Evolutionary conservation across 73 alveolate genomes (phyloP), one percentile per base, ranked within the genome.

Genomic region (Symbiodinium pilosum): DNA sequence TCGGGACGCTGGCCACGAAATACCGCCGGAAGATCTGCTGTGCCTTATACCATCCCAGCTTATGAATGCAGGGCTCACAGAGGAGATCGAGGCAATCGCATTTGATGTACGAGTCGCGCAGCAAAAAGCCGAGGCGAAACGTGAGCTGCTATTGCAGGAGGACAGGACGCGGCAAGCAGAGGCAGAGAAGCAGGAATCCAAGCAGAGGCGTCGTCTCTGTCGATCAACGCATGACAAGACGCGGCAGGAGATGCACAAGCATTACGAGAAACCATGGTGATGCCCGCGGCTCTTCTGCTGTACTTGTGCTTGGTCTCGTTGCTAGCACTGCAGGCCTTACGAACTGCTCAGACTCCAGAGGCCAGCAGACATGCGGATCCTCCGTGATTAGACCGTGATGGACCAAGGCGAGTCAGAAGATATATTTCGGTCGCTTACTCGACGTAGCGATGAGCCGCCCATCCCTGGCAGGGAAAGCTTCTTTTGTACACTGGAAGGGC

Each of bases 41-140:
- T 64, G 81, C 38, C 81, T 64, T 64, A 64, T 64, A 5, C 81
- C 81, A 64, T 14, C 81, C 24, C 21, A 64, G 2, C 81, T 64
- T 20, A 14, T 64, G 81, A 24, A 34, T n/a, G 81, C 39, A 64
- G 81, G 30, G 38, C 81, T 64, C 38, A 38, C 38, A 7, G 81
- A 64, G 81, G 81, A 64, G 30, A 64, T 64, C 81, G 81, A 64
- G 81, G 81, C 81, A 20, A 64, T 64, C 18, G 81, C 81, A 14
- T 64, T 28, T 64, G 81, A 64, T 64, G 81, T 64, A 34, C 81
- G 81, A 38, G 81, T 64, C 3, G 81, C 81, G 21, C 81, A 64
- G 39, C 81, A 64, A 28, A 64, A 64, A 38, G 81, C 81, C 81
- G 81, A 64, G 81, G 41, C 81, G 39, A 64, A 64, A 38, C 24